phyloP scores from a whole-genome alignment of 2,329 filamentous ascomycete genomes.

The Ophiosphaerella narmari region DNA sequence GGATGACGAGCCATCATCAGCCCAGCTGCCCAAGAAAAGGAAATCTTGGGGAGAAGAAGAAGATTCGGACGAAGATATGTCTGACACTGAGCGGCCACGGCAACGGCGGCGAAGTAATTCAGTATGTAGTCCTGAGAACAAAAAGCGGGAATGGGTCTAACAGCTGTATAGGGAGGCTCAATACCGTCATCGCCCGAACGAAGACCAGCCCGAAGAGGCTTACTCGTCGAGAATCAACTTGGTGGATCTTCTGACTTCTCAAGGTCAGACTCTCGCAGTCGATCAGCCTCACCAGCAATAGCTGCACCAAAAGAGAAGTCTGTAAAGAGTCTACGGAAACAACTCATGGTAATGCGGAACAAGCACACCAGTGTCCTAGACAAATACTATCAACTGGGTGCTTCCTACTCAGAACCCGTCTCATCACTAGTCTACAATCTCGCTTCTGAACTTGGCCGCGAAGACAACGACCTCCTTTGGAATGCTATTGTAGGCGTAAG shows the following conservation, averaged over 20 bases:
- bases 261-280: slow-evolving; percentile 45
- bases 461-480: slow-evolving; percentile 97
- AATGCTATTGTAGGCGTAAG: slow-evolving; percentile 91
- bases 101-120: slow-evolving; percentile 88
- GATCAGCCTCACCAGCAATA: slow-evolving; percentile 41
- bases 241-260: slow-evolving; percentile 47
- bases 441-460: slow-evolving; percentile 89
- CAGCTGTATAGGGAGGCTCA: slow-evolving; percentile 52
- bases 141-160: slow-evolving; percentile 3
- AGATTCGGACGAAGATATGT: slow-evolving; percentile 64
- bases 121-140: slow-evolving; percentile 54
- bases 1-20: slow-evolving; percentile 41
- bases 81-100: slow-evolving; percentile 74
- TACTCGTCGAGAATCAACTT: slow-evolving; percentile 46
- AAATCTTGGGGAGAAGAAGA: slow-evolving; percentile 61
- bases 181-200: slow-evolving; percentile 70
- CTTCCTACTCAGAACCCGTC: slow-evolving; percentile 92
- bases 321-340: slow-evolving; percentile 71
- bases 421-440: slow-evolving; percentile 94
- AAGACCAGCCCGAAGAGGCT: slow-evolving; percentile 64
- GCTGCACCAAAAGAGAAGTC: slow-evolving; percentile 64
- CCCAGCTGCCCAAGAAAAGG: slow-evolving; percentile 44
- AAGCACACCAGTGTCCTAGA: slow-evolving; percentile 78
- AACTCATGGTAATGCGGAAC: slow-evolving; percentile 73
- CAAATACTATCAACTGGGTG: slow-evolving; percentile 83